Evolutionary conservation across 2,329 filamentous ascomycete species (phyloP).

Genomic region (Botrytis squamosa): DNA sequence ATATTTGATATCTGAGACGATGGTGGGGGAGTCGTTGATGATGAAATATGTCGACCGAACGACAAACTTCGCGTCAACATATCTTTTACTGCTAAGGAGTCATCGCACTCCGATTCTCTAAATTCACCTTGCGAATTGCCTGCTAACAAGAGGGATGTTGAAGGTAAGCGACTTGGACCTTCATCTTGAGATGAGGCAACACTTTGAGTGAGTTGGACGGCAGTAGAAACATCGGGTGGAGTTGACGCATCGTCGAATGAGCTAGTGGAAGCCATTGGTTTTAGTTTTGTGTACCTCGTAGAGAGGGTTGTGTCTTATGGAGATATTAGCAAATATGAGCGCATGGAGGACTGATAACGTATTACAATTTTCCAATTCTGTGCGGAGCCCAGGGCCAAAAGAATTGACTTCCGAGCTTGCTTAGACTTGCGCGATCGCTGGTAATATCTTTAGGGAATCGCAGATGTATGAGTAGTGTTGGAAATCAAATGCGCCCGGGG

Average conservation of each 20-base stretch:
- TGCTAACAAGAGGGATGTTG: conserved; percentile 26
- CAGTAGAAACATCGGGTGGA: conserved; percentile 29
- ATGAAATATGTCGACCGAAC: background rate
- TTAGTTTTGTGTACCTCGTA: background rate
- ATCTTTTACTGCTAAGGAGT: background rate
- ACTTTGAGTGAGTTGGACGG: conserved; percentile 29
- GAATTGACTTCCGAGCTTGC: background rate
- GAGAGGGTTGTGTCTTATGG: background rate
- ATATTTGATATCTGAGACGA: conserved; percentile 53
- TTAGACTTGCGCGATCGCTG: background rate
- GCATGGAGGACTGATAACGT: background rate
- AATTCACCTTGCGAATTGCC: background rate
- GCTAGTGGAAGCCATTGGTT: conserved; percentile 33
- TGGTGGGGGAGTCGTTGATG: conserved; percentile 45
- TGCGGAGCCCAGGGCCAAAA: background rate
- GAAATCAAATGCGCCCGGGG: background rate
- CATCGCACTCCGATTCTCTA: background rate
- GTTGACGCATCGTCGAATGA: conserved; percentile 31
- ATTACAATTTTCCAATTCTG: background rate
- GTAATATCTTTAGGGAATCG: too few species aligned
- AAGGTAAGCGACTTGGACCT: conserved; percentile 22
- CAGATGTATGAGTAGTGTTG: background rate
- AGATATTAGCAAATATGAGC: conserved; percentile 9
- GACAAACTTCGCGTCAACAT: background rate
- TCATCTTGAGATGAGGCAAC: conserved; percentile 28